These are phyloP conservation scores for Sporobolus alterniflorus DNA, from an alignment of 202 grass and related monocot species.

Conservation along the genomic window DNA sequence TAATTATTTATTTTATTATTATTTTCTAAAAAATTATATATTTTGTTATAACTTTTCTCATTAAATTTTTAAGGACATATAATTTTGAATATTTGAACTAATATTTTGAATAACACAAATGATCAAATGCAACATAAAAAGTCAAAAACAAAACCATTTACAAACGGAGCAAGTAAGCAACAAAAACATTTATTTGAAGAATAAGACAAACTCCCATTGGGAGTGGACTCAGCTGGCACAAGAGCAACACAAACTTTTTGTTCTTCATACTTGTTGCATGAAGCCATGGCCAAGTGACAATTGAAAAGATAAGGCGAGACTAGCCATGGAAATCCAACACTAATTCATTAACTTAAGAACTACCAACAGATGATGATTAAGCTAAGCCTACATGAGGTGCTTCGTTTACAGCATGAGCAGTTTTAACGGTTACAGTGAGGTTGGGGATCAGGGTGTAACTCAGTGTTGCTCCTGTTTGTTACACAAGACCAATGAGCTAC, in stretches of 20 bases:
- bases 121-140: too few relatives aligned
- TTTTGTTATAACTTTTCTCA: too few relatives aligned
- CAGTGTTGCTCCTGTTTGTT: constrained; percentile 38
- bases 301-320: background rate
- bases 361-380: constrained; percentile 28
- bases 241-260: background rate
- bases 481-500: constrained; percentile 48
- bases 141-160: too few relatives aligned
- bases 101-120: too few relatives aligned
- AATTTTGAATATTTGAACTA: too few relatives aligned
- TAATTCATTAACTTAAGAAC: constrained; percentile 35
- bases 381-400: constrained; percentile 13
- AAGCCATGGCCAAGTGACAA: background rate
- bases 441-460: constrained; percentile 42
- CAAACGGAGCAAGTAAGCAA: too few relatives aligned
- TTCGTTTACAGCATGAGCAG: constrained; percentile 42
- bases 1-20: too few relatives aligned
- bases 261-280: background rate
- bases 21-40: too few relatives aligned
- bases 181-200: too few relatives aligned
- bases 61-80: too few relatives aligned
- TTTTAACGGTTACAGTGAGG: constrained; percentile 56
- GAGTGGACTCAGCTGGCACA: background rate
- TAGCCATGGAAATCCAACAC: constrained; percentile 25
- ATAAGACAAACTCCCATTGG: too few relatives aligned